Conservation (phyloP, 2,329 filamentous ascomycete genomes). For the Fusarium virguliforme region DNA sequence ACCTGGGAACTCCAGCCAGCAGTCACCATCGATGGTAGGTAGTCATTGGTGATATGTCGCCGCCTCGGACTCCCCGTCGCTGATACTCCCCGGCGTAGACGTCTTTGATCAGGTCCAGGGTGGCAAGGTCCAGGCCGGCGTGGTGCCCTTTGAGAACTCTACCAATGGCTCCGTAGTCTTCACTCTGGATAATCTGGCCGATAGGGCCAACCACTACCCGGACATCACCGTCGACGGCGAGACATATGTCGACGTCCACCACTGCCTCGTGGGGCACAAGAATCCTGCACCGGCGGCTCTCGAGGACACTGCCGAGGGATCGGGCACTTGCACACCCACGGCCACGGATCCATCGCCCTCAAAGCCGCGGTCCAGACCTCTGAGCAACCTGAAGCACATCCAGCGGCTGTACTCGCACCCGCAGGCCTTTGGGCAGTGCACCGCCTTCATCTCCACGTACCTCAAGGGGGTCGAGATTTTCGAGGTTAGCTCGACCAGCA, state of each 20-base stretch:
- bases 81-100: conserved; percentile 64
- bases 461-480: conserved; percentile 84
- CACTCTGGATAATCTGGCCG: conserved; percentile 90
- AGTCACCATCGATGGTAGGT: conserved; percentile 66
- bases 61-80: conserved; percentile 10
- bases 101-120: conserved; percentile 86
- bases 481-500: conserved; percentile 88
- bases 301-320: conserved; percentile 54
- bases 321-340: conserved; percentile 68
- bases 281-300: conserved; percentile 46
- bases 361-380: conserved; percentile 65
- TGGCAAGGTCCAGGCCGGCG: conserved; percentile 76
- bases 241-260: conserved; percentile 88
- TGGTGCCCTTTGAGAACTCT: conserved; percentile 96
- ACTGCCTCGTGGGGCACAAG: conserved; percentile 81
- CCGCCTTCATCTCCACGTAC: conserved; percentile 78
- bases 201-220: conserved; percentile 75
- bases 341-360: conserved; percentile 61
- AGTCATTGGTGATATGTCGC: not conserved
- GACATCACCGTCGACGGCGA: conserved; percentile 86
- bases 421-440: conserved; percentile 95
- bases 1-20: conserved; percentile 67
- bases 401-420: conserved; percentile 91
- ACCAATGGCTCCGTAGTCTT: conserved; percentile 94
- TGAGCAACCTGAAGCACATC: conserved; percentile 72